phyloP scores from a whole-genome alignment of 2,329 filamentous ascomycete species.

The Gremmenia infestans region DNA sequence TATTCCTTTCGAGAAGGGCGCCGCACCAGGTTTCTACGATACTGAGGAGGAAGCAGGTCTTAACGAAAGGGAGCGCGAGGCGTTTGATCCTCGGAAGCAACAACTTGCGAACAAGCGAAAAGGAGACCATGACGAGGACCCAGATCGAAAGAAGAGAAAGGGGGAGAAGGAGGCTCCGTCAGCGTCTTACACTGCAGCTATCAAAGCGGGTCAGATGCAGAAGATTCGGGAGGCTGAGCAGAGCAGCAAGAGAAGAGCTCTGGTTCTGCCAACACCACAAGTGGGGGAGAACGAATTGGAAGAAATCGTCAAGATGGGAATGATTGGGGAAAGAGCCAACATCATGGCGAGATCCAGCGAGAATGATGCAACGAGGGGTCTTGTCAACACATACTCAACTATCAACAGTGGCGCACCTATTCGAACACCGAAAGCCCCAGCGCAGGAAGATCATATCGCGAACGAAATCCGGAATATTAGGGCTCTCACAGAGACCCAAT shows the following conservation, averaged over 20 bases:
- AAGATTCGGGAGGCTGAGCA: conserved; percentile 94
- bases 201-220: conserved; percentile 91
- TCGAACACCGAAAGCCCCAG: conserved; percentile 82
- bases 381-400: conserved; percentile 81
- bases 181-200: conserved; percentile 76
- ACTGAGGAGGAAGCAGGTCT: conserved; percentile 73
- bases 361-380: conserved; percentile 76
- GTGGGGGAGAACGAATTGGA: conserved; percentile 90
- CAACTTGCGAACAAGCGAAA: conserved; percentile 91
- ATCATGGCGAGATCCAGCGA: conserved; percentile 70
- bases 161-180: conserved; percentile 79
- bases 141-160: conserved; percentile 77
- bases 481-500: conserved; percentile 88
- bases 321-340: conserved; percentile 83
- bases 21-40: conserved; percentile 87
- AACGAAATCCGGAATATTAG: conserved; percentile 95
- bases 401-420: conserved; percentile 82
- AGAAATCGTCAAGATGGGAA: conserved; percentile 98
- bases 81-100: conserved; percentile 89
- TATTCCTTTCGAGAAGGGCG: conserved; percentile 93
- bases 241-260: conserved; percentile 80
- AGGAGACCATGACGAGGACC: conserved; percentile 79
- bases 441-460: conserved; percentile 90
- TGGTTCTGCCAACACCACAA: conserved; percentile 85
- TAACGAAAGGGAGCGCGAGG: conserved; percentile 79